Evolutionary conservation across 192 early-diverging fungal genomes (phyloP).

Genomic region (Coemansia sp.): DNA sequence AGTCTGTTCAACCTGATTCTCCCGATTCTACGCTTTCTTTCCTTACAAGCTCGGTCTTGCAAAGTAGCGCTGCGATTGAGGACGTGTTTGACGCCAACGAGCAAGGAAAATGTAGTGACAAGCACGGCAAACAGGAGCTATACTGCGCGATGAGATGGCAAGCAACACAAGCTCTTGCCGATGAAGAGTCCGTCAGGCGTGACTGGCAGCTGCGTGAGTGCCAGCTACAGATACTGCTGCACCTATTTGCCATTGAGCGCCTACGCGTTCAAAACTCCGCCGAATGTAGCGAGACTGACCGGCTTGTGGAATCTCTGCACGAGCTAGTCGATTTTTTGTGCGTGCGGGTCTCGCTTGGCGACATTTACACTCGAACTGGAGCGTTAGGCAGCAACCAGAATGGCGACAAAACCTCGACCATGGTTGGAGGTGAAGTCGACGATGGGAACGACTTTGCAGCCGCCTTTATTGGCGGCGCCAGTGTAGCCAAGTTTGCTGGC

Average conservation of each 20-base stretch:
- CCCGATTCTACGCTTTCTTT: background rate
- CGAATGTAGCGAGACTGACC: background rate
- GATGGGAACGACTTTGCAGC: slow-evolving; percentile 22
- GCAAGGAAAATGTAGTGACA: background rate
- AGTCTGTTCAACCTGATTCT: too few species aligned
- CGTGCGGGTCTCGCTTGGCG: slow-evolving; percentile 41
- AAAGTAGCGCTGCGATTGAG: slow-evolving; percentile 14
- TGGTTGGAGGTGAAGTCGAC: background rate
- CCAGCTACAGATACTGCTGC: slow-evolving; percentile 43
- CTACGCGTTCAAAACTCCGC: background rate
- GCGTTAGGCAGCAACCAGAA: background rate
- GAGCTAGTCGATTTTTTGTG: slow-evolving; percentile 41
- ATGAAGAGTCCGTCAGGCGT: background rate
- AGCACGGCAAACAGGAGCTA: background rate
- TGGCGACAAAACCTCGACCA: background rate
- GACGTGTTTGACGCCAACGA: slow-evolving; percentile 12
- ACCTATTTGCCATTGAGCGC: slow-evolving; percentile 21
- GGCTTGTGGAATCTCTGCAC: slow-evolving; percentile 13
- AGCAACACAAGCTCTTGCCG: background rate
- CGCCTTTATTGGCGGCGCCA: slow-evolving; percentile 33
- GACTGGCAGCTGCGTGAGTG: slow-evolving; percentile 41
- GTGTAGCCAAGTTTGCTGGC: slow-evolving; percentile 15
- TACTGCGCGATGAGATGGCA: slow-evolving; percentile 1
- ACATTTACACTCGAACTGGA: slow-evolving; percentile 1
- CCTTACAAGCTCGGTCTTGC: slow-evolving; percentile 1